Conservation (phyloP, 2,329 filamentous ascomycete species). For the Thielaviopsis ethacetica region DNA sequence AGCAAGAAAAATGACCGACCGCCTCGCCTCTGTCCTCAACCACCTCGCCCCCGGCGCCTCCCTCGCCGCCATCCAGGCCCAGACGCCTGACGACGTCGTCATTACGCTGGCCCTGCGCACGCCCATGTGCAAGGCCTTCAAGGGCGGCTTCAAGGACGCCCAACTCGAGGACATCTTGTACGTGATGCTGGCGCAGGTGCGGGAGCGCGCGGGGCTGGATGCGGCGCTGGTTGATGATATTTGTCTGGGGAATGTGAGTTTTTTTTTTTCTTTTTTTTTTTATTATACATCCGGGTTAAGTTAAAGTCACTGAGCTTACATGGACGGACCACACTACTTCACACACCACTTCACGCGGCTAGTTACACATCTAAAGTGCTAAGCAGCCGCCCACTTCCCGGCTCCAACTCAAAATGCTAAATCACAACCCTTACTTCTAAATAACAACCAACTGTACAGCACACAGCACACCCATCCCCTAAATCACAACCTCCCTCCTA, state of each 20-base stretch:
- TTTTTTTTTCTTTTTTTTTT: no score
- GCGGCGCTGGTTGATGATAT: constrained; percentile 76
- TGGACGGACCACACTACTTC: no score
- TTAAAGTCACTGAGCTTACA: no score
- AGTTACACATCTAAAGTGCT: no score
- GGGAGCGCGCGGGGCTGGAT: constrained; percentile 59
- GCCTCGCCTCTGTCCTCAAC: constrained; percentile 73
- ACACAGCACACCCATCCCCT: no score
- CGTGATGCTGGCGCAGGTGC: constrained; percentile 61
- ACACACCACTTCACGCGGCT: no score
- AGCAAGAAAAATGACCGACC: constrained; percentile 58
- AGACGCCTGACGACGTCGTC: constrained; percentile 92
- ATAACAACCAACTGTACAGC: no score
- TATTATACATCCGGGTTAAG: no score
- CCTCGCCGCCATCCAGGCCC: constrained; percentile 61
- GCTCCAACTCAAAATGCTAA: no score
- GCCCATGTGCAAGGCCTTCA: constrained; percentile 71
- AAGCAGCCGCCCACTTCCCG: no score
- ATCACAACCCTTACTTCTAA: no score
- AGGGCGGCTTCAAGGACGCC: constrained; percentile 93
- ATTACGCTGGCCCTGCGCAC: constrained; percentile 87
- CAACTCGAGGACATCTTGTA: constrained; percentile 74
- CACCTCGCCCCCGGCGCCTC: constrained; percentile 63
- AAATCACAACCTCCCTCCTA: background rate
- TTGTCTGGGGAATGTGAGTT: constrained; percentile 70